Evolutionary conservation across 2,329 filamentous ascomycete genomes (phyloP), one percentile per base, ranked within the genome.

Genomic region (Dothideomycetes sp.): DNA sequence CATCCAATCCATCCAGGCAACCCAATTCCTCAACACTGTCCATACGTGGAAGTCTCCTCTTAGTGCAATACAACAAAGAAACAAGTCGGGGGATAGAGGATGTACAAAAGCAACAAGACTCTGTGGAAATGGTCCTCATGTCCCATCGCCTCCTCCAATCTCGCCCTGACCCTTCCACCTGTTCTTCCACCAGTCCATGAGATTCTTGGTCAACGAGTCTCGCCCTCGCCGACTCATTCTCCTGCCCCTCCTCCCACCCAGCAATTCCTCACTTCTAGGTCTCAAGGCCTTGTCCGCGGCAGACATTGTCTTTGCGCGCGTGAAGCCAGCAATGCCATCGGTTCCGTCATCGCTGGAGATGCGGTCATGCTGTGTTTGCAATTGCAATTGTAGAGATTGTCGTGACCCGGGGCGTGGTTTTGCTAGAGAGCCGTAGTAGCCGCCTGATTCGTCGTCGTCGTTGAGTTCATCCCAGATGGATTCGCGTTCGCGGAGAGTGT

Each of bases 381-480:
- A 38, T 34, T 34, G 8, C 7, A 12, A 29, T 29, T 29, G 30
- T n/a, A 32, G 11, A n/a, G 8, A 8, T n/a, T 12, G 30, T 8
- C 19, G 4, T 10, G 38, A 40, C 4, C 36, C 38, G 11, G 32
- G 33, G 18, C 33, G 38, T 10, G 34, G 14, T 8, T 14, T 32
- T 7, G 12, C 22, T 12, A 27, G 12, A 17, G 45, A 34, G 2
- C 81, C 77, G 32, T 45, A 45, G 19, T 43, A 47, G 12, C 34
- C 36, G n/a, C n/a, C n/a, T n/a, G n/a, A n/a, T n/a, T n/a, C 7
- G 16, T 43, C 31, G 31, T 47, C 36, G 51, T 94, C 87, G 53
- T 91, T 81, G 11, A 94, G 69, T 56, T 93, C 86, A 41, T 79
- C 83, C 87, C 86, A 94, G 22, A 94, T 91, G 50, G 91, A 84